Evolutionary conservation across 2,329 filamentous ascomycete genomes (phyloP), one percentile per base, ranked within the genome.

Genomic region (Madurella mycetomatis): DNA sequence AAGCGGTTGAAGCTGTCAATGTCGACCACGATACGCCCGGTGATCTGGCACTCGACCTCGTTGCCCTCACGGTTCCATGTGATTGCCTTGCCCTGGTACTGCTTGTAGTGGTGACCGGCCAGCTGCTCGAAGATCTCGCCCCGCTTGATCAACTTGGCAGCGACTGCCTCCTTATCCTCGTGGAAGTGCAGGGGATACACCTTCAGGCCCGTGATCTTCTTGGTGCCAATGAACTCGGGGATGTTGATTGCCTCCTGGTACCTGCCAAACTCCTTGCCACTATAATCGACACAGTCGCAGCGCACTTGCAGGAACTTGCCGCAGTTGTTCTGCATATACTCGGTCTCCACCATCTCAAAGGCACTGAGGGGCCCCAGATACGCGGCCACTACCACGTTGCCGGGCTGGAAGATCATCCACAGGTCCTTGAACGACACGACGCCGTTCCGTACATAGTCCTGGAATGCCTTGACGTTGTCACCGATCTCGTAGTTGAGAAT

Each of bases 341-440:
- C 63, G 1, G 70, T 68, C 49, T 69, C 63, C 7, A 66, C 59
- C 16, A 76, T 72, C 58, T 70, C 67, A 42, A 71, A 72, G 12
- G 72, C 72, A 3, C 69, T 70, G 4, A 70, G 65, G 12, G 70
- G 71, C 9, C 71, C 74, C 50, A 72, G 69, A 56, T 71, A 66
- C 7, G 66, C 63, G 0, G 72, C 69, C 48, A 73, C 70, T 1
- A 80, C 62, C 5, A 69, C 67, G 43, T 66, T 69, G 0, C 74
- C 76, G 0, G 78, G 79, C 48, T 73, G 71, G 62, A 81, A 79
- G 30, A 82, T 72, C n/a, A 76, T 76, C 78, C 77, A 81, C 9
- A 76, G 68, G 45, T 82, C 74, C 12, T 76, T 70, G 48, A 76
- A 81, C 0, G 76, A 76, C 48, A 83, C 76, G 44, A 81, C 79